Base-by-base conservation (phyloP, 768 basidiomycete genomes). In the Mycena alexandri region DNA sequence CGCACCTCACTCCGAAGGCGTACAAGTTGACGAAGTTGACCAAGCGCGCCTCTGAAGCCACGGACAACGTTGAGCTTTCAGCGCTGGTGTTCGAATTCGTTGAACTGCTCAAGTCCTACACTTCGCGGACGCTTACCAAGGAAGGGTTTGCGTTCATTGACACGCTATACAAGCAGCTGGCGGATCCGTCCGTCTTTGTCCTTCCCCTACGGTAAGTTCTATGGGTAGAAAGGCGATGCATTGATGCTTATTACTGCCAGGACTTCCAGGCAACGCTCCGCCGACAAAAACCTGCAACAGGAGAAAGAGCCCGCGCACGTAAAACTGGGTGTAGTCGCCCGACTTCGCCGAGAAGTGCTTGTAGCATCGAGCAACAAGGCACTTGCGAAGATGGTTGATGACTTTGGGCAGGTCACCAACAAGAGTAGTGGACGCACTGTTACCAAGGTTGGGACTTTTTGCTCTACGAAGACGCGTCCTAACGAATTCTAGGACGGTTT, bases 131-230 rank as follows among this genome's bases (percentile, higher is more conserved):
- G 29, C 63, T 71, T 5, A 71, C 70, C 16, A 71, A 71, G 50
- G 70, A 93, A 68, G 92, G 87, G 8, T 91, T 90, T 72, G 77
- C 81, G 24, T 91, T 94, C 77, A 78, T 94, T 60, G 91, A 93
- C 70, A 84, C 86, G 33, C 75, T 94, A 69, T 83, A 86, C 77
- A 91, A 90, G 75, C 91, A 91, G 73, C 83, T 94, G 48, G 86
- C 85, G 42, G 89, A 92, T 75, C 89, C 92, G 38, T 87, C 88
- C 21, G 86, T 87, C 43, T 87, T 86, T 70, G 75, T 85, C 57
- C 77, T 83, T 46, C 90, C 90, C 6, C 72, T 88, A 73, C 83
- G 90, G 81, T 84, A 77, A 76, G 74, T 82, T 76, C 57, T 34
- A 22, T 48, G 24, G 19, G n/a, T 47, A 57, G 36, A 41, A 57